Conservation (phyloP, 768 basidiomycete species). For the Cantharellus cinnabarinus region DNA sequence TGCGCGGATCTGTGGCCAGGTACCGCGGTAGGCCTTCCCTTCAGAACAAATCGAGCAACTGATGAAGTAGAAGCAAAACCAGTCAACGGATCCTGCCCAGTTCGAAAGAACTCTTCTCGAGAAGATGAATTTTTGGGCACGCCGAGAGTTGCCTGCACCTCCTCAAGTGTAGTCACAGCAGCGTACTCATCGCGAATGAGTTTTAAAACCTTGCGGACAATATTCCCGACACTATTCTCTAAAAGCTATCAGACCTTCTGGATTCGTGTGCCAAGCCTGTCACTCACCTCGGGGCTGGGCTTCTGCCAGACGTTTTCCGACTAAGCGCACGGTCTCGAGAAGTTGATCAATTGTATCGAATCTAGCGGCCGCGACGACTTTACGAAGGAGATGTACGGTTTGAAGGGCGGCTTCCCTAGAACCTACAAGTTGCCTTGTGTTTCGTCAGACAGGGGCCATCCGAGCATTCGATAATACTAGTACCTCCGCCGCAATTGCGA, state of each 20-base stretch:
- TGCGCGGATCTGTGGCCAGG: neutral
- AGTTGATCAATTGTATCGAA: slow-evolving; percentile 79
- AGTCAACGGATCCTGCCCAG: slow-evolving; percentile 9
- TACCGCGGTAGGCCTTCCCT: neutral
- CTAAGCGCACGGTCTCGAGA: slow-evolving; percentile 51
- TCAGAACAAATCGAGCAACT: slow-evolving; percentile 12
- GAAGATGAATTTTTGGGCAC: slow-evolving; percentile 8
- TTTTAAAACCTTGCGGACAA: slow-evolving; percentile 78
- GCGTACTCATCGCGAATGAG: slow-evolving; percentile 90
- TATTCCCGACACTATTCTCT: slow-evolving; percentile 94
- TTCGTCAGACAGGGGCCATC: neutral
- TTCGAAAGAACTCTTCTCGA: neutral
- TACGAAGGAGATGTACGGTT: slow-evolving; percentile 70
- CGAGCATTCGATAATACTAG: neutral
- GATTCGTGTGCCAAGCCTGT: neutral
- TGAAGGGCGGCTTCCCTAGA: slow-evolving; percentile 78
- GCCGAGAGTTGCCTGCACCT: slow-evolving; percentile 17
- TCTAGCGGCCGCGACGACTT: slow-evolving; percentile 70
- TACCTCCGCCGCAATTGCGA: slow-evolving; percentile 13
- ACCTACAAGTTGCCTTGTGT: slow-evolving; percentile 66
- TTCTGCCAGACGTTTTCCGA: slow-evolving; percentile 63
- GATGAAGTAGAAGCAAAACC: slow-evolving; percentile 7
- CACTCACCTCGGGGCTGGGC: slow-evolving; percentile 83
- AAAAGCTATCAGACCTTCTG: slow-evolving; percentile 1
- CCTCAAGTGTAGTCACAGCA: slow-evolving; percentile 39